Evolutionary conservation across 805 yeast species (phyloP).

Genomic region (Pichia kluyveri): DNA sequence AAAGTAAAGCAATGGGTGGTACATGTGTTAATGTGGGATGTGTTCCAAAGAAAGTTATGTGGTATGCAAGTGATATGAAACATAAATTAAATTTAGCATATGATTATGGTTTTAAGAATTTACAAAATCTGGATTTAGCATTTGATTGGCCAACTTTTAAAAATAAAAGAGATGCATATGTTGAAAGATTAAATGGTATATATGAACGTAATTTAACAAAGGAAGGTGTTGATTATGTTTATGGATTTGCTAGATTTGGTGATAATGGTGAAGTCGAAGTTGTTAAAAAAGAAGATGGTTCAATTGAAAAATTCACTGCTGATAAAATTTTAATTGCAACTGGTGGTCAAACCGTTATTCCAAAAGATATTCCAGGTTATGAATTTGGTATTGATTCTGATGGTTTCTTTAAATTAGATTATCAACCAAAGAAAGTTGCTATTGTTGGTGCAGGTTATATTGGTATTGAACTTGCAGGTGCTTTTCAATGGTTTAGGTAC

Average conservation of each 20-base stretch:
- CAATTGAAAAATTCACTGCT: constrained; percentile 50
- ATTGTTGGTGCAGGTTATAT: constrained; percentile 98
- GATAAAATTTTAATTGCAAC: constrained; percentile 84
- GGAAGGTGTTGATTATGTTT: constrained; percentile 82
- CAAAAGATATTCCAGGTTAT: constrained; percentile 65
- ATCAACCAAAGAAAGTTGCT: constrained; percentile 87
- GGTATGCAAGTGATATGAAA: constrained; percentile 94
- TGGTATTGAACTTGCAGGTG: constrained; percentile 93
- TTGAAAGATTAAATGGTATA: constrained; percentile 81
- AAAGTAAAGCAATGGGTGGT: constrained; percentile 82
- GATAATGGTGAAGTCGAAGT: constrained; percentile 75
- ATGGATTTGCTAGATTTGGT: constrained; percentile 78
- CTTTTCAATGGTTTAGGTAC: constrained; percentile 82
- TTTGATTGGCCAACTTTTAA: constrained; percentile 83
- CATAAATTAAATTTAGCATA: constrained; percentile 62
- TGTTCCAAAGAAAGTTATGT: constrained; percentile 98
- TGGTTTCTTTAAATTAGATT: constrained; percentile 74
- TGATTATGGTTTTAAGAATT: constrained; percentile 69
- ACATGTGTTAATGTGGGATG: constrained; percentile 99
- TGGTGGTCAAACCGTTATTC: constrained; percentile 79
- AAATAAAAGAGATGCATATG: constrained; percentile 85
- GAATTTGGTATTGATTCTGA: constrained; percentile 83
- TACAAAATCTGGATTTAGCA: constrained; percentile 72
- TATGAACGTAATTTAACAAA: constrained; percentile 79
- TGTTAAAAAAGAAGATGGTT: constrained; percentile 51